Percentiles rank a stretch among this genome's conserved stretches.
Conservation (phyloP, 208 protist species). For the Vickermania ingenoplastis region DNA sequence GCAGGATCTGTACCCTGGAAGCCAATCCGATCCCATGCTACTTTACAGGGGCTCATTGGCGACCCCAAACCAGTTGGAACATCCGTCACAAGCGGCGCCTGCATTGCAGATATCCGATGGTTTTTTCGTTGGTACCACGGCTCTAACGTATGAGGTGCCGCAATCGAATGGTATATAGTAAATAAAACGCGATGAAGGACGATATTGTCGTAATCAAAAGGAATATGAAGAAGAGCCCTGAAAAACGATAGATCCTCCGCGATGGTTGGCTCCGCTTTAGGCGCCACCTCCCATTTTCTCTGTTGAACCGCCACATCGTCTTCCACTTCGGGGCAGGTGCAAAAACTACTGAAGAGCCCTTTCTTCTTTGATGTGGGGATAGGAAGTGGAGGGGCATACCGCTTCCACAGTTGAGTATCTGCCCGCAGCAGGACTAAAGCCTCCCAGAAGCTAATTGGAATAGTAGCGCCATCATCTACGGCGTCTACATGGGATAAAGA, state of each 20-base stretch:
- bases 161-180: conserved; percentile 40
- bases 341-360: neutral
- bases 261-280: neutral
- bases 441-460: neutral
- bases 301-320: neutral
- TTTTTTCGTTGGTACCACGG: no score
- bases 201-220: conserved; percentile 18
- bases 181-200: conserved; percentile 43
- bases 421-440: neutral
- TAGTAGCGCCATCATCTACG: neutral
- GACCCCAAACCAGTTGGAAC: neutral
- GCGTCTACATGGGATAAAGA: neutral
- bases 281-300: neutral
- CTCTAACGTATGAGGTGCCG: neutral
- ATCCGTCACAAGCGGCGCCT: neutral
- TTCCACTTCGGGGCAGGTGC: neutral
- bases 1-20: conserved; percentile 75
- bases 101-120: no score
- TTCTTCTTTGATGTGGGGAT: neutral
- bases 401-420: neutral
- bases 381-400: neutral
- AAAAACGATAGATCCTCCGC: conserved; percentile 12
- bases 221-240: conserved; percentile 10
- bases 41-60: no score
- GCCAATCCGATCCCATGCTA: conserved; percentile 52